phyloP scores from a whole-genome alignment of 352 stramenopile species.

The Pythium utonaiense region DNA sequence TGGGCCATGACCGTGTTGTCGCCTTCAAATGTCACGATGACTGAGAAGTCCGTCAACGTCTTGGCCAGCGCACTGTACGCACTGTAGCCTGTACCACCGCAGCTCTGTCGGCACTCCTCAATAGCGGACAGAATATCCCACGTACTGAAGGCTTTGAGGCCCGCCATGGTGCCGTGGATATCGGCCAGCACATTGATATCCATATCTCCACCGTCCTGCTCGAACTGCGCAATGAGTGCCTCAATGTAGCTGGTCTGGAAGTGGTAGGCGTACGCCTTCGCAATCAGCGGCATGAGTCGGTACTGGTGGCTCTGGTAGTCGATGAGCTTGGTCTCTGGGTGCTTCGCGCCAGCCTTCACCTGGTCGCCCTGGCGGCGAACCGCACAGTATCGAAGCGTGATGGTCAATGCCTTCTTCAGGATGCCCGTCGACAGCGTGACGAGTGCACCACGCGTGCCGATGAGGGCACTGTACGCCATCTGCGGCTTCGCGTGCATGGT shows the following conservation, averaged over 20 bases:
- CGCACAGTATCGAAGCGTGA: conserved; percentile 91
- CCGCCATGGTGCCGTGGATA: conserved; percentile 93
- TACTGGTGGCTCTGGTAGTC: conserved; percentile 96
- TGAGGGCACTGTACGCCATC: conserved; percentile 70
- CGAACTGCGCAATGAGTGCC: conserved; percentile 78
- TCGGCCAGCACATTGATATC: conserved; percentile 79
- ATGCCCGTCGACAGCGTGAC: conserved; percentile 67
- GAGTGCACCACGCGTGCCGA: conserved; percentile 73
- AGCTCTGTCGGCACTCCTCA: conserved; percentile 93
- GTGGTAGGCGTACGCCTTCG: conserved; percentile 90
- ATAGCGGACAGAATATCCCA: conserved; percentile 89
- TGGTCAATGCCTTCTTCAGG: conserved; percentile 90
- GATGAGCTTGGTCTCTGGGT: conserved; percentile 86
- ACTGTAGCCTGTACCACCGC: conserved; percentile 94
- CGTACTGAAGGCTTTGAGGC: conserved; percentile 93
- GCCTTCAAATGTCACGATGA: conserved; percentile 96
- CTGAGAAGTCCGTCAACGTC: conserved; percentile 91
- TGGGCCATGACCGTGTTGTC: conserved; percentile 97
- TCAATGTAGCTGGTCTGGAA: conserved; percentile 89
- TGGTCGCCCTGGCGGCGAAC: conserved; percentile 87
- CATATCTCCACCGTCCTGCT: conserved; percentile 65
- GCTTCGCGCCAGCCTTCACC: conserved; percentile 41
- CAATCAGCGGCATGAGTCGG: conserved; percentile 90
- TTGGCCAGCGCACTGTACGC: conserved; percentile 88
- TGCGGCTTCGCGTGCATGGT: conserved; percentile 57